Evolutionary conservation across 306 rosid genomes (phyloP).

Genomic region (Nissolia schottii): DNA sequence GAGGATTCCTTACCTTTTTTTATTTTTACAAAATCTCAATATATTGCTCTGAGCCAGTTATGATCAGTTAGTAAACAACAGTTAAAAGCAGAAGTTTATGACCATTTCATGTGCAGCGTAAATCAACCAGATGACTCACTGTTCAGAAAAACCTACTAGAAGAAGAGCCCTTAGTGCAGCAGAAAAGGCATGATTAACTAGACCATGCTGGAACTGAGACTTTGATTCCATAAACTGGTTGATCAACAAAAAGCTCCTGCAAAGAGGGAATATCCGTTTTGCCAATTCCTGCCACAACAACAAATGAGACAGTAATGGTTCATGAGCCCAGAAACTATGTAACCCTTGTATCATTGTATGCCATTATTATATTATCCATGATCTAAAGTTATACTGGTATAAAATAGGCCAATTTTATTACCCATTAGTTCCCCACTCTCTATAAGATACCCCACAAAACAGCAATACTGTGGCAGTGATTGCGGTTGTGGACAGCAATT

Average conservation of each 20-base stretch:
- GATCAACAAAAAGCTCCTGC: slow-evolving; percentile 78
- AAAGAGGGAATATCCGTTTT: slow-evolving; percentile 79
- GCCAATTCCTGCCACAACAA: slow-evolving; percentile 72
- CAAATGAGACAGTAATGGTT: neutral
- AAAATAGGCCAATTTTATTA: neutral
- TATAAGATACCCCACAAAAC: neutral
- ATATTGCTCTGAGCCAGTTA: neutral
- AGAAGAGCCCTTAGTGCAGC: slow-evolving; percentile 93
- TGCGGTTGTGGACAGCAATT: neutral
- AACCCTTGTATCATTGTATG: neutral
- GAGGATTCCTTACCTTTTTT: no score
- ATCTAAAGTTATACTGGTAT: neutral
- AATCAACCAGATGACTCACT: slow-evolving; percentile 33
- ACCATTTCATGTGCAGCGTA: slow-evolving; percentile 9
- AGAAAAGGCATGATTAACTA: slow-evolving; percentile 96
- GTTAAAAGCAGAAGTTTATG: neutral
- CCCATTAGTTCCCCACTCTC: neutral
- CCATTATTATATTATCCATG: neutral
- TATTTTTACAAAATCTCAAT: no score
- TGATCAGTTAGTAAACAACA: neutral
- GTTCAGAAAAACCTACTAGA: slow-evolving; percentile 56
- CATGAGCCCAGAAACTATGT: neutral
- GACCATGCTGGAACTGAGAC: slow-evolving; percentile 90
- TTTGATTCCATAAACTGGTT: slow-evolving; percentile 79
- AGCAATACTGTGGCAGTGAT: neutral